Base-by-base conservation (phyloP, 176 grass and related monocot species). In the Poa annua region DNA sequence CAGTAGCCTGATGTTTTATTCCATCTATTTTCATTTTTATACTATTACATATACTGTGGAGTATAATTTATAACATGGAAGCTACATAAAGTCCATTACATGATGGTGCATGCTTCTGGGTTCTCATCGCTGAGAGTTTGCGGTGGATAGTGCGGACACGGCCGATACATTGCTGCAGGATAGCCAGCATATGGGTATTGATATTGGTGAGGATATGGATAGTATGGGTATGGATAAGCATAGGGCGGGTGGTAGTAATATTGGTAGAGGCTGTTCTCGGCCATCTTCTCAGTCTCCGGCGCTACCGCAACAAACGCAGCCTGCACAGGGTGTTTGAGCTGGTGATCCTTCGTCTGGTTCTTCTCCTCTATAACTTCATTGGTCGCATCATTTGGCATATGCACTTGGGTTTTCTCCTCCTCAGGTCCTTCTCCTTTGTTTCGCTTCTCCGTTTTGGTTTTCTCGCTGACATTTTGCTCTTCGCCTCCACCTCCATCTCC, bases 101-200 rank as follows among this genome's bases (percentile, higher is more conserved):
- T 74, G 56, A 88, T 50, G 57, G 38, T 59, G 38, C 87, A 88
- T 68, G 26, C 39, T 15, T 75, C 79, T n/a, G 87, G 81, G 81
- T 75, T 85, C 76, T 80, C 76, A 17, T 88, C 81, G 5, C 76
- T 9, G 50, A 80, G 74, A 10, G 48, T 3, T n/a, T 67, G 60
- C 10, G 59, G 12, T 36, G 20, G 49, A 74, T 73, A 64, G 3
- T 38, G 48, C 21, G 75, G 56, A 11, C 15, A 84, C 34, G 47
- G 48, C 42, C 35, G 51, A 32, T 71, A 59, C 47, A 74, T 42
- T 19, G 22, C 20, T 19, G 22, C 14, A 15, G 56, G 67, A 47
- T 41, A 7, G 24, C 57, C 77, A 20, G 56, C 20, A 70, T 71
- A 64, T 11, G 54, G 16, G 44, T 64, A 65, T 24, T 67, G 74